Evolutionary conservation across 2,329 filamentous ascomycete genomes (phyloP), one percentile per base, ranked within the genome.

Genomic region (Acephala macrosclerotiorum): DNA sequence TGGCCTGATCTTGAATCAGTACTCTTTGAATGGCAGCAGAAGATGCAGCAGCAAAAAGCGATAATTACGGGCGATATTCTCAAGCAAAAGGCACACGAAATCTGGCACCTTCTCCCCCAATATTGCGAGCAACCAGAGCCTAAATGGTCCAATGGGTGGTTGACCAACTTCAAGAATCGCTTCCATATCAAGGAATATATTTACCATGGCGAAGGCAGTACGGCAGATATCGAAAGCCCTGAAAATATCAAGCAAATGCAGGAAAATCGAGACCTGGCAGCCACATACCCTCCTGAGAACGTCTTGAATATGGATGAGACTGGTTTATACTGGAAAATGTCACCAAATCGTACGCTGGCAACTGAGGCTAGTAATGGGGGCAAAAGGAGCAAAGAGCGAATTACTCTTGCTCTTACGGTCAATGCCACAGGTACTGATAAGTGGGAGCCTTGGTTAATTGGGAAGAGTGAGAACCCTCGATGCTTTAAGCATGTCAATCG

Each of bases 61-160:
- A 51, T 49, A 20, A 63, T 66, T 55, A 66, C 55, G 42, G 45
- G 56, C 1, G 53, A 66, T 1, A 57, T 66, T n/a, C 49, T 66
- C 16, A 66, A 66, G 47, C 8, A 55, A 6, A 12, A 66, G 35
- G 64, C 60, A 2, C 1, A 6, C 1, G 25, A 64, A 56, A 16
- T 66, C 11, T 67, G 20, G 47, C 7, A 61, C 29, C 8, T 5
- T 29, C 42, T 64, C 8, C 61, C 47, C 20, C 35, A 60, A 42
- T 64, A 60, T 29, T 3, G 60, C 16, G 62, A 45, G 3, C 3
- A 7, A 3, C 5, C 49, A 26, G 22, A 58, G 22, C 53, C 51
- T 9, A 59, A 58, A n/a, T 63, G n/a, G 18, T 66, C 36, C n/a
- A 63, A 63, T 64, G 38, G 40, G 1, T 63, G 42, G 61, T 45